These are phyloP conservation scores for Pilobolus umbonatus DNA, from an alignment of 192 early-diverging fungal genomes.

Conservation along the genomic window DNA sequence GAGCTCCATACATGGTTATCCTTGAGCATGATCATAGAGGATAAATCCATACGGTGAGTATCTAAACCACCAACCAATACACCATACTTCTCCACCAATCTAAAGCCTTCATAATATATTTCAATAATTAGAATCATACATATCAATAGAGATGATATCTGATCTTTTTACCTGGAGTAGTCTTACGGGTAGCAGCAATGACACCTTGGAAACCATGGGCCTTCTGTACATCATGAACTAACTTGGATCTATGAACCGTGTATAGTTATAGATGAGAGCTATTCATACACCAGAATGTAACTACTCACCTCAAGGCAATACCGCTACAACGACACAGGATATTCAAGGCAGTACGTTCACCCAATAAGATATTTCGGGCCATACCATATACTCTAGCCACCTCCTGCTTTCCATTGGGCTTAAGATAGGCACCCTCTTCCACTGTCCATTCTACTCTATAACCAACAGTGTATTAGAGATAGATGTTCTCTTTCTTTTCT, in stretches of 20 bases:
- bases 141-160: neutral
- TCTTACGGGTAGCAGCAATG: conserved; percentile 95
- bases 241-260: conserved; percentile 54
- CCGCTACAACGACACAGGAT: conserved; percentile 92
- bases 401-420: conserved; percentile 51
- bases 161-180: conserved; percentile 74
- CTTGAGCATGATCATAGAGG: conserved; percentile 98
- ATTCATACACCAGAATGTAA: too few relatives aligned
- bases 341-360: conserved; percentile 92
- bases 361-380: conserved; percentile 81
- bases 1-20: conserved; percentile 98
- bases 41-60: conserved; percentile 95
- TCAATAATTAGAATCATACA: neutral
- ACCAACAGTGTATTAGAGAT: conserved; percentile 5
- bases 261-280: too few relatives aligned
- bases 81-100: conserved; percentile 96
- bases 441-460: conserved; percentile 79
- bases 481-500: neutral
- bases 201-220: conserved; percentile 72
- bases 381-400: conserved; percentile 82
- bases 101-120: conserved; percentile 65
- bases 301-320: conserved; percentile 70
- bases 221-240: conserved; percentile 60
- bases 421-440: conserved; percentile 76
- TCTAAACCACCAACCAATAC: conserved; percentile 96